Evolutionary conservation across 1,139 yeast species (phyloP).

Genomic region (Candida sp.): DNA sequence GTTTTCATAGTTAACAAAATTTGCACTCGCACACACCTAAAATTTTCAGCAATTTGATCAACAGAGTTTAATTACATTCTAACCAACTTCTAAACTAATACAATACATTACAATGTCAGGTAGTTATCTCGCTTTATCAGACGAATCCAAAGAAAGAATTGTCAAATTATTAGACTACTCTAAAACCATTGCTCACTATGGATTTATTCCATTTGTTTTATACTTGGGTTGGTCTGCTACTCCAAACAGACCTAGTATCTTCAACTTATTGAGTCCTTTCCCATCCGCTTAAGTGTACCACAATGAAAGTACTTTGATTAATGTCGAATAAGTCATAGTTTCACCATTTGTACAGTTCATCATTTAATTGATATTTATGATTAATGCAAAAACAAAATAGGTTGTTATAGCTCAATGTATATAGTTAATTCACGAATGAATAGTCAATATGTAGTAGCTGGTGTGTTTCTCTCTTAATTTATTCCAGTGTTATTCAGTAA

Average conservation of each 20-base stretch:
- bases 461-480: no score
- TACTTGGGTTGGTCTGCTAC: conserved; percentile 92
- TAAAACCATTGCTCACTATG: conserved; percentile 88
- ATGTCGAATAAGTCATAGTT: background rate
- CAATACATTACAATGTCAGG: background rate
- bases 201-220: conserved; percentile 93
- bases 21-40: background rate
- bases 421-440: conserved; percentile 7
- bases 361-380: background rate
- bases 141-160: conserved; percentile 86
- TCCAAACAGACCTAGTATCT: conserved; percentile 78
- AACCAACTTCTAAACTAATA: background rate
- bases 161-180: conserved; percentile 78
- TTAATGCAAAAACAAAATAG: background rate
- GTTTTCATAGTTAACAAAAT: no score
- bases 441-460: background rate
- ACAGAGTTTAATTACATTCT: no score
- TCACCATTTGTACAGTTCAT: background rate
- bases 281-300: conserved; percentile 58
- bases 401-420: conserved; percentile 6
- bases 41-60: background rate
- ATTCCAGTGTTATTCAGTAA: no score
- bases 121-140: conserved; percentile 48
- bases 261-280: conserved; percentile 69
- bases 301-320: background rate